Percentiles rank a stretch among this genome's conserved stretches.
Conservation (phyloP, 805 yeast genomes). For the Metschnikowia reukaufii region DNA sequence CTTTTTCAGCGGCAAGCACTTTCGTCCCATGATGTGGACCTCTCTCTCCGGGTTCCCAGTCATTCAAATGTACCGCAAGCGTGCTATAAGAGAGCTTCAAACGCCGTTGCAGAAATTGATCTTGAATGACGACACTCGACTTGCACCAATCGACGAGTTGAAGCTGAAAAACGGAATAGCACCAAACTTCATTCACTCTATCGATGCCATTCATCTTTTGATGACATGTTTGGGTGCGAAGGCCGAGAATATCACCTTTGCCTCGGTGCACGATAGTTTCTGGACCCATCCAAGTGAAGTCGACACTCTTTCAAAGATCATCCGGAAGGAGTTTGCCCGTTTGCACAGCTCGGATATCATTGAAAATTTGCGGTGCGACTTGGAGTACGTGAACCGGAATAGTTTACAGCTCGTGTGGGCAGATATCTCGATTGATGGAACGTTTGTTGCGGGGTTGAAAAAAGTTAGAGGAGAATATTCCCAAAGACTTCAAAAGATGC, state of each 20-base stretch:
- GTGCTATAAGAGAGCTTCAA: conserved; percentile 14
- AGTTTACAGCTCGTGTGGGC: conserved; percentile 38
- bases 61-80: conserved; percentile 34
- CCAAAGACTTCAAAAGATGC: conserved; percentile 11
- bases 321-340: conserved; percentile 38
- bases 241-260: conserved; percentile 27
- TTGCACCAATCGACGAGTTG: conserved; percentile 26
- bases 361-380: conserved; percentile 27
- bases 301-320: conserved; percentile 23
- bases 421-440: conserved; percentile 15
- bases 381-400: conserved; percentile 23
- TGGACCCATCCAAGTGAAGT: conserved; percentile 43
- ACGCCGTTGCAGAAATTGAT: conserved; percentile 28
- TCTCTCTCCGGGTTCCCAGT: conserved; percentile 42
- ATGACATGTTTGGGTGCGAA: conserved; percentile 34
- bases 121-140: conserved; percentile 19
- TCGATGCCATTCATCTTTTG: conserved; percentile 41
- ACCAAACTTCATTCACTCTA: conserved; percentile 44
- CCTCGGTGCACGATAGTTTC: conserved; percentile 44
- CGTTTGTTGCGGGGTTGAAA: conserved; percentile 13
- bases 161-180: conserved; percentile 41
- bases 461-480: conserved; percentile 11
- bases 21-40: conserved; percentile 44
- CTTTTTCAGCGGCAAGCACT: conserved; percentile 23
- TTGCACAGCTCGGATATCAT: conserved; percentile 32